phyloP scores from a whole-genome alignment of 1,139 yeast species.

The Kodamaea arcana region DNA sequence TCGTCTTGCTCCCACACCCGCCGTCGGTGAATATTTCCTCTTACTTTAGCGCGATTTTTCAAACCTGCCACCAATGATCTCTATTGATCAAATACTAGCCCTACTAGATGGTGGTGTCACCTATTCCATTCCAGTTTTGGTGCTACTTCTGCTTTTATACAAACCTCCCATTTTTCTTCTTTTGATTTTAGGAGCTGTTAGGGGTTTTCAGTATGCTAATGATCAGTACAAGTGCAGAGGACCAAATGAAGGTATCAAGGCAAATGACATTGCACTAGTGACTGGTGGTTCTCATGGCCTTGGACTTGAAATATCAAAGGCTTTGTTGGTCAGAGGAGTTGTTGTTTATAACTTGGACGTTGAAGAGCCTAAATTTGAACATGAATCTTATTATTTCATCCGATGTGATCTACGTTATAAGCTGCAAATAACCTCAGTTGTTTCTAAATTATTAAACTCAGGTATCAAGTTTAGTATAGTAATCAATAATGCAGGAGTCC shows the following conservation, averaged over 20 bases:
- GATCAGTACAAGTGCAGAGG: conserved; percentile 6
- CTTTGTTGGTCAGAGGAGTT: conserved; percentile 27
- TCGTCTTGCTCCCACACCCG: too few relatives aligned
- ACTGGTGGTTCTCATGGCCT: conserved; percentile 69
- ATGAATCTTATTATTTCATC: conserved; percentile 16
- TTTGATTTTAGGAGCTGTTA: background rate
- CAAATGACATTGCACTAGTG: conserved; percentile 40
- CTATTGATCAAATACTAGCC: background rate
- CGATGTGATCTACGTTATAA: conserved; percentile 50
- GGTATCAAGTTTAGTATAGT: conserved; percentile 45
- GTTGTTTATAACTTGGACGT: conserved; percentile 47
- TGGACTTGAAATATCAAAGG: conserved; percentile 44
- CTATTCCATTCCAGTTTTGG: conserved; percentile 1
- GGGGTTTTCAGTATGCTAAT: conserved; percentile 1
- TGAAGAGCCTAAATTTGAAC: conserved; percentile 22
- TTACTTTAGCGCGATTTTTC: background rate
- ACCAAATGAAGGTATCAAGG: conserved; percentile 1
- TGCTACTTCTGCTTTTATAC: background rate
- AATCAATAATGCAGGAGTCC: conserved; percentile 73
- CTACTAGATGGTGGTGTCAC: background rate
- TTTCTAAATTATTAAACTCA: conserved; percentile 21
- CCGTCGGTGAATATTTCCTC: too few relatives aligned
- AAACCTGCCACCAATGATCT: background rate
- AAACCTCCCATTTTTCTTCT: background rate
- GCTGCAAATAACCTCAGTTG: conserved; percentile 18